A percentile compares a stretch with the other conserved stretches of the same genome.
phyloP scores from a whole-genome alignment of 2,329 filamentous ascomycete species.

The Ophiostoma perfectum region DNA sequence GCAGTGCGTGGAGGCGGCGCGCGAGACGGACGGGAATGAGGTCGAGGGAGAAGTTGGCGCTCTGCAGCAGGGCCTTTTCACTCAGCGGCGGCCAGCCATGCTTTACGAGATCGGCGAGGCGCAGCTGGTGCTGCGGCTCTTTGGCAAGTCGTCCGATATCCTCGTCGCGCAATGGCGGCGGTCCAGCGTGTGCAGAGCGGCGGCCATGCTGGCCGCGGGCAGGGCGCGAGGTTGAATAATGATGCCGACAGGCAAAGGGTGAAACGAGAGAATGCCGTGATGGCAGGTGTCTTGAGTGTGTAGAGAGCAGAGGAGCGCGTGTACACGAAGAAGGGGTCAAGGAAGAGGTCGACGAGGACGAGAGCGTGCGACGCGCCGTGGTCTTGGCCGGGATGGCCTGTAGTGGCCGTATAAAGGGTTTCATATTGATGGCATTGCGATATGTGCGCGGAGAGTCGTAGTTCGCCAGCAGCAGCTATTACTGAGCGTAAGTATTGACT shows the following conservation, averaged over 20 bases:
- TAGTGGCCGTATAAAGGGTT: slow-evolving; percentile 36
- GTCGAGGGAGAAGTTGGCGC: slow-evolving; percentile 91
- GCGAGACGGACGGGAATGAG: slow-evolving; percentile 89
- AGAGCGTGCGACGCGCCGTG: slow-evolving; percentile 15
- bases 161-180: slow-evolving; percentile 49
- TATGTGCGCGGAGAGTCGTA: neutral
- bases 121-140: slow-evolving; percentile 72
- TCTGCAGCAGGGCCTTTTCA: slow-evolving; percentile 71
- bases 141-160: slow-evolving; percentile 75
- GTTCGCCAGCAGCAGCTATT: too few species aligned
- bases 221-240: neutral
- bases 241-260: neutral
- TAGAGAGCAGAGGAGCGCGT: neutral
- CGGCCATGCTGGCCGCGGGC: neutral
- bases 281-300: neutral
- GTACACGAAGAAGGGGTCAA: neutral
- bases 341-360: neutral
- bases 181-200: neutral
- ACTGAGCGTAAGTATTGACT: too few species aligned
- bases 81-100: slow-evolving; percentile 80
- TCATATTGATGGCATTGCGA: slow-evolving; percentile 44
- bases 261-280: neutral
- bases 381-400: slow-evolving; percentile 33
- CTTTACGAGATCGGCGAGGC: slow-evolving; percentile 80
- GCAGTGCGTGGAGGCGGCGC: slow-evolving; percentile 85